Evolutionary conservation across 345 rosid genomes (phyloP), one percentile per base, ranked within the genome.

Genomic region (Moricandia moricandioides): DNA sequence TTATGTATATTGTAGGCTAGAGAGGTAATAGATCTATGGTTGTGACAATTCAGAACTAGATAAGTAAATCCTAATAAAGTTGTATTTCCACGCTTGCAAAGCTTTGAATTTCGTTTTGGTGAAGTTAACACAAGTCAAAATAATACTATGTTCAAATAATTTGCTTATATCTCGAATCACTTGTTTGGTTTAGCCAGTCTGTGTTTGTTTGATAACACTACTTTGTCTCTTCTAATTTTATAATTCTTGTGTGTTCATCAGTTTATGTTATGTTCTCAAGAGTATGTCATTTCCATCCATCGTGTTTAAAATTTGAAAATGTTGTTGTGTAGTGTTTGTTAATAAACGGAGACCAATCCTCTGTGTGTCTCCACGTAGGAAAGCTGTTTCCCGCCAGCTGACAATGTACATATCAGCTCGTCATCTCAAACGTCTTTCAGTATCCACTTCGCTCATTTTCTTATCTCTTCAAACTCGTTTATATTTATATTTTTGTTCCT

Each of bases 381-480:
- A 78, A 66, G 69, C 81, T 72, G 81, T 78, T 72, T 78, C 81
- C 81, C 65, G 69, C 77, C 81, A 59, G 77, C 81, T 78, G 77
- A 78, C 81, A 78, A 29, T 18, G 73, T 78, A 66, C 81, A 78
- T 72, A 76, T 78, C 68, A 78, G 30, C 77, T 71, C 71, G 77
- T 78, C 73, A 35, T 51, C 73, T 78, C 81, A 66, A 66, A 66
- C 63, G 73, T 78, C 77, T 65, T 59, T 72, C 77, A 37, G 63
- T 60, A 14, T 71, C 81, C 55, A 49, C 51, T 49, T 49, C 14
- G 21, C 55, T 49, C 8, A 7, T 49, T 49, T 49, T 49, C 55
- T 49, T 49, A 16, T 6, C 18, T 49, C 55, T 6, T 49, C 21
- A 14, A 3, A 49, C 52, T 14, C 14, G 14, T 14, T 49, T 49